Base-by-base conservation (phyloP, 2,329 filamentous ascomycete species). In the Verticillium dahliae region DNA sequence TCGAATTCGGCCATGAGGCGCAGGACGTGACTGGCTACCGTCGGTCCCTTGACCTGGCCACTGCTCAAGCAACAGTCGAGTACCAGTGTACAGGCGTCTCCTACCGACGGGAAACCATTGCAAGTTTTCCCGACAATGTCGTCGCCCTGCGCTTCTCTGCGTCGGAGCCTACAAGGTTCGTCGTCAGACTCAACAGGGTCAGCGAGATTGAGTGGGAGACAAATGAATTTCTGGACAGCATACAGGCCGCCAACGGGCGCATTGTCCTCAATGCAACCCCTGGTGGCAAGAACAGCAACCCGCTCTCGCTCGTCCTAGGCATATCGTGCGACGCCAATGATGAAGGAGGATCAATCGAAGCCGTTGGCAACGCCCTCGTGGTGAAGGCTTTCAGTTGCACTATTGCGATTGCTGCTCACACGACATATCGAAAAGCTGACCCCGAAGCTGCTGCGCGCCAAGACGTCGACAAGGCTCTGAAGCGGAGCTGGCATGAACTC, bases 181-280 rank as follows among this genome's bases (percentile, higher is more conserved):
- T 66, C 2, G 66, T 75, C 4, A 71, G 73, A 56, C 66, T 75
- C 10, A 69, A 75, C 52, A 73, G 77, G 4, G 69, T 75, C 61
- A 75, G 77, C 58, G 76, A 79, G 60, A 64, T 74, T 13, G 76
- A 78, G 58, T 77, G 72, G 65, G 77, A 79, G 64, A 76, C 74
- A 1, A 76, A 78, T 62, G 77, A 79, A 62, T 79, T 76, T 61
- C 67, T 78, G 15, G 76, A 79, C 63, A 72, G 72, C 15, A 62
- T 79, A 18, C 52, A 59, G 13, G 67, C 69, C 11, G 63, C 57
- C 1, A 60, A 68, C 6, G 63, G 68, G 31, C 69, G 68, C 11
- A 73, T 77, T 35, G 67, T 69, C 6, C 71, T 77, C 71, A 70
- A 71, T 57, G 71, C 75, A 27, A 75, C 73, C 0, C 74, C 76